Conservation (phyloP, 257 asterid species). For the Petrea volubilis region DNA sequence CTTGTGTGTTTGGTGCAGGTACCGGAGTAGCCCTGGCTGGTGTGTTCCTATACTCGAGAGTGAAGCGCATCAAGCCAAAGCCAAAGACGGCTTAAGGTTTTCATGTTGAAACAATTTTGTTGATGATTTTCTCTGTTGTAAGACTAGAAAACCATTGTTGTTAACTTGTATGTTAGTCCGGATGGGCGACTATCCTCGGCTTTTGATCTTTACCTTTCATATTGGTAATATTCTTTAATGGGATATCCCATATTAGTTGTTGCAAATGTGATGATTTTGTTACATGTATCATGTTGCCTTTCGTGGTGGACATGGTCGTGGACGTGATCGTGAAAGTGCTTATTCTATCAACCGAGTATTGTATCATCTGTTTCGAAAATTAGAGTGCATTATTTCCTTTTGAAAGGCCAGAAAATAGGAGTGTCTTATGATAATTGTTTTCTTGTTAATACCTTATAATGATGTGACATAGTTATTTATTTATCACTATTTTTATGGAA, state of each 20-base stretch:
- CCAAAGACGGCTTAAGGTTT: slow-evolving; percentile 54
- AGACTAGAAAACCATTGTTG: slow-evolving; percentile 31
- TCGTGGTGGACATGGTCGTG: no score
- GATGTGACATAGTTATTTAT: no score
- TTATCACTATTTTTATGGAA: no score
- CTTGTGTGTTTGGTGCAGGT: slow-evolving; percentile 42
- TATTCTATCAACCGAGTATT: no score
- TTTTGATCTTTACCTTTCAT: neutral
- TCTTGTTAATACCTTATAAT: no score
- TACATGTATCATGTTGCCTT: no score
- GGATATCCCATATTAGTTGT: neutral
- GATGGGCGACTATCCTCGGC: slow-evolving; percentile 13
- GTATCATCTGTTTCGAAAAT: no score
- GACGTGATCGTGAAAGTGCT: no score
- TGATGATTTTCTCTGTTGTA: slow-evolving; percentile 23
- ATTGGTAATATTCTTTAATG: slow-evolving; percentile 17
- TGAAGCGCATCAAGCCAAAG: slow-evolving; percentile 77
- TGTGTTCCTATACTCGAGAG: slow-evolving; percentile 92
- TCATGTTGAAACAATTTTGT: slow-evolving; percentile 29
- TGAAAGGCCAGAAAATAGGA: no score
- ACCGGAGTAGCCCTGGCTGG: slow-evolving; percentile 77
- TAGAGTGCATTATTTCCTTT: no score
- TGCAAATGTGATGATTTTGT: no score
- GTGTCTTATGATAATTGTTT: no score
- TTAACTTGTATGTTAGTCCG: slow-evolving; percentile 15